phyloP scores from a whole-genome alignment of 1,284 basidiomycete genomes.

The Omphalotus olearius region DNA sequence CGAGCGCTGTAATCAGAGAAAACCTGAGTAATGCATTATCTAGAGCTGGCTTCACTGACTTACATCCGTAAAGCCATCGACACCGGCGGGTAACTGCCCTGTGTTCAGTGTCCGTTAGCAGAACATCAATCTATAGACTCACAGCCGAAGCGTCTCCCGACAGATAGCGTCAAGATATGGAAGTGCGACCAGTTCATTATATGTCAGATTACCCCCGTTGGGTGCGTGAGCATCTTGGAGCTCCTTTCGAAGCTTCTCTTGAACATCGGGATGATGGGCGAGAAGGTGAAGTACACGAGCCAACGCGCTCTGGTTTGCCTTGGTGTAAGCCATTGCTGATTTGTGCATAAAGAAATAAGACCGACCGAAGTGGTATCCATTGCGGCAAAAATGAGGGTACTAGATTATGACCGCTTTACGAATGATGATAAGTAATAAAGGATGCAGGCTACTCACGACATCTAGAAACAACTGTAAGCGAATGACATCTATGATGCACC shows the following conservation, averaged over 20 bases:
- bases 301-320: background rate
- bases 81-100: conserved; percentile 30
- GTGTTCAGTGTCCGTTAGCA: conserved; percentile 29
- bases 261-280: background rate
- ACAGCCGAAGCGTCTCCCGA: conserved; percentile 30
- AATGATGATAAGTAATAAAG: background rate
- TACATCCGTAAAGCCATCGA: background rate
- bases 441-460: conserved; percentile 11
- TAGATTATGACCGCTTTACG: conserved; percentile 8
- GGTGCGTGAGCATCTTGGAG: conserved; percentile 12
- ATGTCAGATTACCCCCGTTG: conserved; percentile 18
- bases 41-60: background rate
- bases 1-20: conserved; percentile 17
- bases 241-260: conserved; percentile 1
- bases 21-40: conserved; percentile 30
- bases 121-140: conserved; percentile 21
- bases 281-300: conserved; percentile 3
- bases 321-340: background rate
- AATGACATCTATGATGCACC: background rate
- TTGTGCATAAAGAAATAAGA: background rate
- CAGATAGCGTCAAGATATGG: conserved; percentile 33
- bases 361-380: conserved; percentile 26
- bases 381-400: conserved; percentile 25
- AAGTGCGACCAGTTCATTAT: conserved; percentile 26
- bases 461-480: conserved; percentile 1